These are phyloP conservation scores for Macrotyloma uniflorum DNA, from an alignment of 306 rosid species.

Conservation along the genomic window DNA sequence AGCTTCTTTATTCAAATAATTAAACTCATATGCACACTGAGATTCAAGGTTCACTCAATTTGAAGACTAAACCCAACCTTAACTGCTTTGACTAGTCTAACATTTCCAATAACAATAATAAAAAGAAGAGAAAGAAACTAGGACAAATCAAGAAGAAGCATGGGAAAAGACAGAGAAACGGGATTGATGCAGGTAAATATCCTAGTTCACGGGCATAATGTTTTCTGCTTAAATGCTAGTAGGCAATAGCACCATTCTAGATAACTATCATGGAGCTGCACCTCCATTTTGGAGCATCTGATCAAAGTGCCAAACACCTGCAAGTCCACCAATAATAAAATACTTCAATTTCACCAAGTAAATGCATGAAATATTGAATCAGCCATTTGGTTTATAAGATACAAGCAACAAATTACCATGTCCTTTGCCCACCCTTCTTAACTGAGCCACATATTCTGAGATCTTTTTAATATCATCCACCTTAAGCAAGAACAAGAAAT, in stretches of 20 bases:
- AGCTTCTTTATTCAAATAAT: slow-evolving; percentile 1
- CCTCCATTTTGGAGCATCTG: slow-evolving; percentile 44
- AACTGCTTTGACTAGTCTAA: neutral
- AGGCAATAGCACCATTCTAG: neutral
- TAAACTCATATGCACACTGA: neutral
- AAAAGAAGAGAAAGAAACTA: neutral
- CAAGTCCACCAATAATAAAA: slow-evolving; percentile 16
- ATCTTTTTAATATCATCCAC: slow-evolving; percentile 48
- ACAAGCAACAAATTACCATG: slow-evolving; percentile 39
- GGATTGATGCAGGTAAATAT: neutral
- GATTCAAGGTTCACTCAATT: neutral
- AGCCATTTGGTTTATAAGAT: neutral
- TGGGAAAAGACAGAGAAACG: neutral
- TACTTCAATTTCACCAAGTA: slow-evolving; percentile 1
- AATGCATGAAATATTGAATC: neutral
- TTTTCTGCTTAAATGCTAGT: neutral
- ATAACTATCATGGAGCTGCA: slow-evolving; percentile 27
- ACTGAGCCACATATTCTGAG: slow-evolving; percentile 50
- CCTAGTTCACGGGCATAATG: neutral
- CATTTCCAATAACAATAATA: neutral
- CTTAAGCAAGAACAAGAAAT: slow-evolving; percentile 7
- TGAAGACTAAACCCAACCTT: neutral
- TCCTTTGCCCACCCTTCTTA: slow-evolving; percentile 50
- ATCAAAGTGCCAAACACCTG: slow-evolving; percentile 56
- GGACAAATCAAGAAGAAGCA: neutral